These are phyloP conservation scores for Sicyos baderoa DNA, from an alignment of 306 rosid species.

Conservation along the genomic window DNA sequence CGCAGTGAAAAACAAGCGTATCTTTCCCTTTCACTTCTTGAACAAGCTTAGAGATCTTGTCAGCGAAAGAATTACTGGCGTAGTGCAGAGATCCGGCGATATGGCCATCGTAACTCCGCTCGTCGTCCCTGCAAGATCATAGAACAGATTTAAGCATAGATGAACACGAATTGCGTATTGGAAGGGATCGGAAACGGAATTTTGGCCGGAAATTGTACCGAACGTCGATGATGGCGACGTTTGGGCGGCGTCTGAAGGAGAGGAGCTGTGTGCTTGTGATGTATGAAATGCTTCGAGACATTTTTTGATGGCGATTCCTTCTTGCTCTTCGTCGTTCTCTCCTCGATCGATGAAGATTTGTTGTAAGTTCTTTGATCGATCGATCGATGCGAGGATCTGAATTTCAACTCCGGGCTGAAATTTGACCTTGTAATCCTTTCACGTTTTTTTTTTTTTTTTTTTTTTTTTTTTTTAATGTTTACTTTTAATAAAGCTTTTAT, in stretches of 20 bases:
- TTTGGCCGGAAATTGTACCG: constrained; percentile 10
- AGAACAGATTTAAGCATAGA: not conserved
- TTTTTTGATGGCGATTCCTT: constrained; percentile 11
- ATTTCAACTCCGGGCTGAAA: not conserved
- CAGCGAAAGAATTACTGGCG: constrained; percentile 18
- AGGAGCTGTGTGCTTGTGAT: constrained; percentile 20
- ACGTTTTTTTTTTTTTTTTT: too few species aligned
- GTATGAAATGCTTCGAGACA: constrained; percentile 26
- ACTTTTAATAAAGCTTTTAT: too few species aligned
- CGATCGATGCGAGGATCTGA: not conserved
- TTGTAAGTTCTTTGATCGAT: not conserved
- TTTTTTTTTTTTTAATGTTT: too few species aligned
- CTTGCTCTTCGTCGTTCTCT: not conserved
- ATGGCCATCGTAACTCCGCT: constrained; percentile 23
- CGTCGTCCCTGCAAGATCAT: constrained; percentile 17
- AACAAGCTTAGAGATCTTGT: constrained; percentile 19
- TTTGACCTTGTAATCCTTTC: not conserved
- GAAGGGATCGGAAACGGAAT: not conserved
- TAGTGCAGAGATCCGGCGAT: constrained; percentile 24
- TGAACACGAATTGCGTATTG: not conserved
- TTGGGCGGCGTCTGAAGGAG: constrained; percentile 18
- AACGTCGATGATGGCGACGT: constrained; percentile 21
- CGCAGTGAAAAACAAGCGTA: constrained; percentile 83
- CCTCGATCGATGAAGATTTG: not conserved
- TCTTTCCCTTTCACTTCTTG: constrained; percentile 57